These are phyloP conservation scores for Mycena chlorophos DNA, from an alignment of 768 basidiomycete species.

Conservation along the genomic window DNA sequence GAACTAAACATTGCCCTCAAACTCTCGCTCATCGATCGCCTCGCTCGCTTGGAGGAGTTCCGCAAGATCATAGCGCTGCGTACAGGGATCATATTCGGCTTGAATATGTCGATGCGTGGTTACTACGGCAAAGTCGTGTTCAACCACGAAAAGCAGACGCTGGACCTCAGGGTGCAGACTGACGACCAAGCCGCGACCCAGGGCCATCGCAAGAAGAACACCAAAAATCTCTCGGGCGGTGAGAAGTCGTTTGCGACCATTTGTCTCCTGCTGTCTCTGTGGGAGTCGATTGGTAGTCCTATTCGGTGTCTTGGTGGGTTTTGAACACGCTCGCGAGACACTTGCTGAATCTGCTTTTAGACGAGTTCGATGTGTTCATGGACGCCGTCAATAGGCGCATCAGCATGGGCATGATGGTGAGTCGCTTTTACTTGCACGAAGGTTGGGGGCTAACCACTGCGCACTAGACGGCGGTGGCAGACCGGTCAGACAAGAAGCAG, in stretches of 20 bases:
- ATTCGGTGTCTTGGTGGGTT: constrained; percentile 81
- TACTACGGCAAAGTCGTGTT: constrained; percentile 92
- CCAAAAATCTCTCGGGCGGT: constrained; percentile 84
- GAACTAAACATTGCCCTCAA: constrained; percentile 69
- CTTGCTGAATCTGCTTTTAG: constrained; percentile 34
- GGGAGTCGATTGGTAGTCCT: constrained; percentile 95
- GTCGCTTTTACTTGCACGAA: constrained; percentile 23
- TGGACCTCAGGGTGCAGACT: constrained; percentile 76
- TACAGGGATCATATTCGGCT: constrained; percentile 79
- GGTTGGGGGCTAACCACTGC: constrained; percentile 3
- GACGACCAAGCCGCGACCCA: constrained; percentile 73
- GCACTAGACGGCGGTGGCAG: constrained; percentile 82
- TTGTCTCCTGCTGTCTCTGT: constrained; percentile 88
- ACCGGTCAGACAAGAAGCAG: constrained; percentile 83
- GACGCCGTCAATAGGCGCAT: constrained; percentile 89
- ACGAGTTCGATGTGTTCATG: constrained; percentile 99
- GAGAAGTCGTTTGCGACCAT: constrained; percentile 98
- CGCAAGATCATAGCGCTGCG: constrained; percentile 85
- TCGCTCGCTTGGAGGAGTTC: constrained; percentile 82
- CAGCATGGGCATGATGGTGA: constrained; percentile 93
- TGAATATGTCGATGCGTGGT: constrained; percentile 80
- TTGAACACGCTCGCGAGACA: background rate
- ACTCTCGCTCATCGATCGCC: constrained; percentile 62
- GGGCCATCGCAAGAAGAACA: constrained; percentile 62
- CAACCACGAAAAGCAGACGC: constrained; percentile 65